These are phyloP conservation scores for Penicillium sclerotiorum DNA, from an alignment of 2,329 filamentous ascomycete genomes.

Conservation along the genomic window DNA sequence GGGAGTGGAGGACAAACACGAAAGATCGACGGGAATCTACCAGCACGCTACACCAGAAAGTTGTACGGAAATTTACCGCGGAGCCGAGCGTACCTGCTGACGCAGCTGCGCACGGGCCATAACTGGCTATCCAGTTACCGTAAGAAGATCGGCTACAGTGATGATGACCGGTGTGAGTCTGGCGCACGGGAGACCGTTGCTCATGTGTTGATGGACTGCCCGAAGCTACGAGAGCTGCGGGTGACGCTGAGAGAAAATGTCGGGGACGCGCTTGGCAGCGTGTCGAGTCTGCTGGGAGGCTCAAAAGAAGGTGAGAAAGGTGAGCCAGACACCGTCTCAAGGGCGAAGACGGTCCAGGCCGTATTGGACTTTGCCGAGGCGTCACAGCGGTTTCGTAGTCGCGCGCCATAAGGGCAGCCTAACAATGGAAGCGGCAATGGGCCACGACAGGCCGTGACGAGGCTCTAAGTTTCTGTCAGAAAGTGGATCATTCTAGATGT, in stretches of 20 bases:
- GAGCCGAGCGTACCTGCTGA: slow-evolving; percentile 22
- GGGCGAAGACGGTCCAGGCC: too few relatives aligned
- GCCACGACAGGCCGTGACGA: too few relatives aligned
- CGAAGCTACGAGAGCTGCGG: not conserved
- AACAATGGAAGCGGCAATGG: too few relatives aligned
- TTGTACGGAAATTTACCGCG: slow-evolving; percentile 16
- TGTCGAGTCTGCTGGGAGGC: too few relatives aligned
- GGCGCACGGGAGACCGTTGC: slow-evolving; percentile 1
- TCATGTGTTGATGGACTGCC: not conserved
- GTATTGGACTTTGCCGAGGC: too few relatives aligned
- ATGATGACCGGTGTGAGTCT: slow-evolving; percentile 3
- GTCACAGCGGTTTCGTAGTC: too few relatives aligned
- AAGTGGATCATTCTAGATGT: too few relatives aligned
- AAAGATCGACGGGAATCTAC: slow-evolving; percentile 16
- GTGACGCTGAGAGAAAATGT: not conserved
- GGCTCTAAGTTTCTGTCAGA: too few relatives aligned
- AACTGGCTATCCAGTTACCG: slow-evolving; percentile 23
- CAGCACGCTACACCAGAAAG: slow-evolving; percentile 6
- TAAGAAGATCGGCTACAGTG: slow-evolving; percentile 13
- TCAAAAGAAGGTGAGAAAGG: too few relatives aligned
- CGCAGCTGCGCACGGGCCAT: slow-evolving; percentile 25
- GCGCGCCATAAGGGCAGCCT: too few relatives aligned
- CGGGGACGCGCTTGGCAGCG: not conserved
- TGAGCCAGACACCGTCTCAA: too few relatives aligned
- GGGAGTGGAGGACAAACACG: slow-evolving; percentile 12